Conservation (phyloP, 352 stramenopile genomes). For the Phytophthora fragariaefolia region DNA sequence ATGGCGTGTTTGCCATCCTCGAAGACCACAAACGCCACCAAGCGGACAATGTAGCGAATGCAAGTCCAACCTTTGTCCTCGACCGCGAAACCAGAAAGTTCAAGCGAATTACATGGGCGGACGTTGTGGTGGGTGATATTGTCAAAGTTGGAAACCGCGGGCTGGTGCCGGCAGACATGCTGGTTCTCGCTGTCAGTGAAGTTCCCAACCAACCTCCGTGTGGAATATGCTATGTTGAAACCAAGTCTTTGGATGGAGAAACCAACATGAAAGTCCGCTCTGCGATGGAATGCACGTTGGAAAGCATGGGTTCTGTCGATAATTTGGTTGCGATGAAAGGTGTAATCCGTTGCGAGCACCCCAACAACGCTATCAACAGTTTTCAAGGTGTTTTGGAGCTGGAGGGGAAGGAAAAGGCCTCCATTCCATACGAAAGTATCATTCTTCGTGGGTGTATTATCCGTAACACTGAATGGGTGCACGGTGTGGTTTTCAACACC, state of each 20-base stretch:
- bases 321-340: constrained; percentile 65
- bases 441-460: constrained; percentile 93
- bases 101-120: constrained; percentile 64
- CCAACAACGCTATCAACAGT: constrained; percentile 91
- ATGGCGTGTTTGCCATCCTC: constrained; percentile 87
- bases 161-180: constrained; percentile 83
- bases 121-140: constrained; percentile 89
- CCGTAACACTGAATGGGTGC: constrained; percentile 93
- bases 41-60: constrained; percentile 87
- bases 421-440: constrained; percentile 83
- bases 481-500: constrained; percentile 94
- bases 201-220: constrained; percentile 57
- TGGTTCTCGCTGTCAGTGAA: constrained; percentile 85
- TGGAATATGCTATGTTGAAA: constrained; percentile 91
- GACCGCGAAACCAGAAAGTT: constrained; percentile 58
- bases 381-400: constrained; percentile 90
- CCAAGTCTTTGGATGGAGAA: constrained; percentile 92
- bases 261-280: constrained; percentile 94
- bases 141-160: constrained; percentile 85
- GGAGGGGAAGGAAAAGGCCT: constrained; percentile 52
- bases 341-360: constrained; percentile 75
- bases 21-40: constrained; percentile 90
- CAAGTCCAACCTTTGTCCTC: constrained; percentile 66
- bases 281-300: constrained; percentile 74
- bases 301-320: constrained; percentile 48